Evolutionary conservation across 176 grass and related monocot genomes (phyloP).

Genomic region (Tillandsia fasciculata): DNA sequence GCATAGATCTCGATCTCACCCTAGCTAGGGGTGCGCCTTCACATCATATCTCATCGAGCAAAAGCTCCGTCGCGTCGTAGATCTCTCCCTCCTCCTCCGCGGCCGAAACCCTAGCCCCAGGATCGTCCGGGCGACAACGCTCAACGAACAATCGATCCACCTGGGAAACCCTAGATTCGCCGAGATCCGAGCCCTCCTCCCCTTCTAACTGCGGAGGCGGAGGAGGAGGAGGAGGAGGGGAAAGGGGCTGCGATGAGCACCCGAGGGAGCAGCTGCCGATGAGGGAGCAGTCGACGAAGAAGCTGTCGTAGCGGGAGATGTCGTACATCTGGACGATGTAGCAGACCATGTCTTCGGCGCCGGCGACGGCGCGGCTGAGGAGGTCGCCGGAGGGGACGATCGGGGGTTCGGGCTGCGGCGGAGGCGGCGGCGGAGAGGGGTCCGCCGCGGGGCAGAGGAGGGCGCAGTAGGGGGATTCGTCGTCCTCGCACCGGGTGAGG

Average conservation of each 20-base stretch:
- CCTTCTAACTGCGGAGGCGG: not conserved
- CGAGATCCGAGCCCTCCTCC: too few species aligned
- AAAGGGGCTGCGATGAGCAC: not conserved
- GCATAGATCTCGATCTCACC: too few species aligned
- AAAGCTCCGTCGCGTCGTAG: too few species aligned
- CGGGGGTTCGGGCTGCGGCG: not conserved
- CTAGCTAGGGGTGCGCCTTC: too few species aligned
- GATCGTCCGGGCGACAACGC: too few species aligned
- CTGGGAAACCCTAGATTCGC: too few species aligned
- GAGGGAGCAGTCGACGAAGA: slow-evolving; percentile 1
- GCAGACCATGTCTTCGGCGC: not conserved
- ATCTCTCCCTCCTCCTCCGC: too few species aligned
- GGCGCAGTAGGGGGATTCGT: not conserved
- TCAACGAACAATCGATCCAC: too few species aligned
- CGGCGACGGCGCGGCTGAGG: not conserved
- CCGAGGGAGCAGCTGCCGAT: not conserved
- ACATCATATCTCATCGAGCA: too few species aligned
- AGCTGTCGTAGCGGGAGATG: not conserved
- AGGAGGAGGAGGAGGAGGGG: not conserved
- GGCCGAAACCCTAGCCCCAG: too few species aligned
- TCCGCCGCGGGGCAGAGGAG: not conserved
- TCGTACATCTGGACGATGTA: slow-evolving; percentile 2
- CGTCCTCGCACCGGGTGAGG: too few species aligned
- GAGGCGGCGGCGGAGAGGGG: not conserved
- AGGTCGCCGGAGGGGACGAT: not conserved